Evolutionary conservation across 805 yeast genomes (phyloP).

Genomic region (Hanseniaspora pseudoguilliermondii): DNA sequence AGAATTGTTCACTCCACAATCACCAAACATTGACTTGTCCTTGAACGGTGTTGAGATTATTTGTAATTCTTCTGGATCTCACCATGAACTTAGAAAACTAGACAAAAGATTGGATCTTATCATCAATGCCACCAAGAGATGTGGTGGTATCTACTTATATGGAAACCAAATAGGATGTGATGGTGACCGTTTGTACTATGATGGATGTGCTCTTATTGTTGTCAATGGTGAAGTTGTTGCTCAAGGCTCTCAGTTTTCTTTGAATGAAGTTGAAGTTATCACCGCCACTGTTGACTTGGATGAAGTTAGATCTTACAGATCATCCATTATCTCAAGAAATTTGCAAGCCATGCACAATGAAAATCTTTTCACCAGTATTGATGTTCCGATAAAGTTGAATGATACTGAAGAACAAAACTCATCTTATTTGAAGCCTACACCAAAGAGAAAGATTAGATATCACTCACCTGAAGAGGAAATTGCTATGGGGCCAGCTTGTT

Average conservation of each 20-base stretch:
- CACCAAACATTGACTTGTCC: slow-evolving; percentile 86
- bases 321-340: slow-evolving; percentile 57
- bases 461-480: slow-evolving; percentile 91
- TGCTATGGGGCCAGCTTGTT: slow-evolving; percentile 96
- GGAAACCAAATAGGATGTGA: slow-evolving; percentile 97
- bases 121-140: slow-evolving; percentile 82
- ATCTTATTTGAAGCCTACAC: slow-evolving; percentile 48
- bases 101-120: slow-evolving; percentile 75
- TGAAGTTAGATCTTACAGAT: slow-evolving; percentile 74
- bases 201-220: slow-evolving; percentile 90
- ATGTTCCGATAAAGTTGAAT: slow-evolving; percentile 54
- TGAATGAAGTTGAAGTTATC: slow-evolving; percentile 85
- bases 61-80: slow-evolving; percentile 94
- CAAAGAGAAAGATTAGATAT: slow-evolving; percentile 38
- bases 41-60: slow-evolving; percentile 95
- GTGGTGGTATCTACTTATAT: slow-evolving; percentile 91
- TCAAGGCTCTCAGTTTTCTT: slow-evolving; percentile 82
- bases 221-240: slow-evolving; percentile 87
- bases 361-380: slow-evolving; percentile 37
- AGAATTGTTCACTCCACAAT: slow-evolving; percentile 89
- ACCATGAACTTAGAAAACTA: slow-evolving; percentile 85
- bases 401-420: slow-evolving; percentile 48
- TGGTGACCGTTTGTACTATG: slow-evolving; percentile 92
- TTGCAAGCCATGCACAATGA: slow-evolving; percentile 42
- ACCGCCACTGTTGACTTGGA: slow-evolving; percentile 91